Evolutionary conservation across 805 yeast genomes (phyloP), one percentile per base, ranked within the genome.

Genomic region (Lachancea sp.): DNA sequence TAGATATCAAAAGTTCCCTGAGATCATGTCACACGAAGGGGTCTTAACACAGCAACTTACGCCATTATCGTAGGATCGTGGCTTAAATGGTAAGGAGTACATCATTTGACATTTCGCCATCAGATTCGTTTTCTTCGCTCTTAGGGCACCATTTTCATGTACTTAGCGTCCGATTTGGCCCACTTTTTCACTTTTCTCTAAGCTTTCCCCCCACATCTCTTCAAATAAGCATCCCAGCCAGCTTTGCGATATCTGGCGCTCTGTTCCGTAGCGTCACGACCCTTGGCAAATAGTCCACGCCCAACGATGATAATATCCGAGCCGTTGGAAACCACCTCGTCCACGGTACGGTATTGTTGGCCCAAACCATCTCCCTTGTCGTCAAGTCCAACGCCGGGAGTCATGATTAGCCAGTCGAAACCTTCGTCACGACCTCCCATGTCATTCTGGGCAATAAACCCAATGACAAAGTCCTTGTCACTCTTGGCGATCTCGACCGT

Each of bases 371-470:
- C 99, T 13, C 98, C 97, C 64, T 84, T 93, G 61, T 91, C 98
- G 61, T 91, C 99, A 42, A 93, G 74, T 2, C 98, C 98, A 33
- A 93, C 99, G 50, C 99, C 99, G 0, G 99, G 99, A 0, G 99
- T 91, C 93, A 93, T 82, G 47, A 90, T 79, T 34, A 93, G 68
- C 96, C 97, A 93, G 68, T 93, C 99, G 58, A 85, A 90, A 1
- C 91, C 93, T 56, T 82, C 93, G 2, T 76, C 82, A 36, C 75
- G 73, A 13, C 89, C 90, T 25, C 89, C 89, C 86, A 90, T 85
- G 47, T 82, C 81, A 59, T 78, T 77, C 63, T 89, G 97, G 0
- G 99, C 97, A 67, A 93, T 93, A 65, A 91, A 93, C 0, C 99
- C 99, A 67, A 93, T 83, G 26, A 88, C 96, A 68, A 93, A 93